phyloP scores from a whole-genome alignment of 1,139 yeast species.

The Diutina scorzettiae region DNA sequence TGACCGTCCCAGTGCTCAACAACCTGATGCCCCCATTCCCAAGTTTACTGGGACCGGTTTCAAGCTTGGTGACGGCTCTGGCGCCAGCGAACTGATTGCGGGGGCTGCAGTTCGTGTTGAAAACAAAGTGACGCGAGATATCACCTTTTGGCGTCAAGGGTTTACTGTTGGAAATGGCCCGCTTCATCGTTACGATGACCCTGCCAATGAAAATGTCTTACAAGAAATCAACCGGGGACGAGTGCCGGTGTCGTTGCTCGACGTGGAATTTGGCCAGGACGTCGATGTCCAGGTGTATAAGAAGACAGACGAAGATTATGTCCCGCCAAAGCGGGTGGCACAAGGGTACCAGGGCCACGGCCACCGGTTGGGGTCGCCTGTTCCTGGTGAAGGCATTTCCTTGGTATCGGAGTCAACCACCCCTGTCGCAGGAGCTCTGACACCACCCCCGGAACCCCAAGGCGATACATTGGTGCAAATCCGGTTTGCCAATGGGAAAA shows the following conservation, averaged over 20 bases:
- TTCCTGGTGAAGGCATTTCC: constrained; percentile 46
- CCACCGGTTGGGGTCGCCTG: constrained; percentile 82
- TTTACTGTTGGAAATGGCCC: constrained; percentile 90
- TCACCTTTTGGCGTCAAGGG: constrained; percentile 95
- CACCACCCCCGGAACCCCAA: constrained; percentile 16
- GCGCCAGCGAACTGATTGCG: constrained; percentile 26
- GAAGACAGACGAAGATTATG: constrained; percentile 71
- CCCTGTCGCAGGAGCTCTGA: constrained; percentile 10
- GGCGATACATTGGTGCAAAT: constrained; percentile 78
- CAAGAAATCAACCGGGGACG: constrained; percentile 79
- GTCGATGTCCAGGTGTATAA: constrained; percentile 88
- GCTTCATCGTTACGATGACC: constrained; percentile 81
- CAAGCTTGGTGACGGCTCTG: constrained; percentile 58
- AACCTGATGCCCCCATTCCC: constrained; percentile 8
- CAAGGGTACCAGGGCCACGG: constrained; percentile 80
- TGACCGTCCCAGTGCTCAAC: constrained; percentile 29
- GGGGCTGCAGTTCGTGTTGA: constrained; percentile 16
- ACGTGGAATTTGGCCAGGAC: constrained; percentile 83
- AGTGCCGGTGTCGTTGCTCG: constrained; percentile 79
- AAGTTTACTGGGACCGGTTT: constrained; percentile 64
- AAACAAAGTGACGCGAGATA: constrained; percentile 52
- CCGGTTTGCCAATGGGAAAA: constrained; percentile 73
- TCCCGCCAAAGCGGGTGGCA: constrained; percentile 51
- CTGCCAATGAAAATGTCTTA: constrained; percentile 64
- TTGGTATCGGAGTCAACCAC: neutral